phyloP scores from a whole-genome alignment of 768 basidiomycete species.

The Amanita polypyramis region DNA sequence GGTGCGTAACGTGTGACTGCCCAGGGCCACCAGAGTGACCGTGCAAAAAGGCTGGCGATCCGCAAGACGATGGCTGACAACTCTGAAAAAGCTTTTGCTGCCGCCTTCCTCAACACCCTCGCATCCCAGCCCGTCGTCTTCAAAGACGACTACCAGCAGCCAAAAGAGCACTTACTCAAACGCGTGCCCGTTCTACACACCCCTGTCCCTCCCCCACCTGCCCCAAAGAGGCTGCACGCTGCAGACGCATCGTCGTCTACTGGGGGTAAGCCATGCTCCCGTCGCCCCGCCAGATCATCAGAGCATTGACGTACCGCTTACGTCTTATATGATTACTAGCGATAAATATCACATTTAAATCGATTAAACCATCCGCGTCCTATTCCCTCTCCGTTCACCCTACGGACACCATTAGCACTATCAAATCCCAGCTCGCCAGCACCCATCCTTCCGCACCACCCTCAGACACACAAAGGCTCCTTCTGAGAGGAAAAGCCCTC shows the following conservation, averaged over 20 bases:
- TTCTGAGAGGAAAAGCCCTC: conserved; percentile 92
- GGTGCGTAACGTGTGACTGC: no score
- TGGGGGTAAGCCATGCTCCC: neutral
- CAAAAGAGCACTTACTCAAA: conserved; percentile 52
- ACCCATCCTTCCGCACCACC: conserved; percentile 61
- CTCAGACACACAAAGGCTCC: conserved; percentile 70
- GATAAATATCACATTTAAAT: conserved; percentile 74
- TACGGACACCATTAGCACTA: conserved; percentile 72
- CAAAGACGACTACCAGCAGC: conserved; percentile 69
- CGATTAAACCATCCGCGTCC: conserved; percentile 73
- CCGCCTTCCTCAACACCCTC: conserved; percentile 52
- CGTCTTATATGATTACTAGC: conserved; percentile 17
- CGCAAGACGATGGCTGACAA: conserved; percentile 28
- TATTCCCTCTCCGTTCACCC: conserved; percentile 65
- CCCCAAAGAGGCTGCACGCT: conserved; percentile 4
- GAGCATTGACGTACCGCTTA: neutral
- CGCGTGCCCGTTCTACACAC: conserved; percentile 48
- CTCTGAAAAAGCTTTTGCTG: conserved; percentile 61
- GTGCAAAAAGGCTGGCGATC: neutral
- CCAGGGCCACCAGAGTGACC: neutral
- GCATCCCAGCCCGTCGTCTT: conserved; percentile 59
- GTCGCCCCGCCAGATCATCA: neutral
- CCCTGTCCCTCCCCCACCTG: conserved; percentile 3
- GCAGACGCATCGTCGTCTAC: neutral
- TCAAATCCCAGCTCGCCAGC: conserved; percentile 68